phyloP scores from a whole-genome alignment of 345 rosid genomes.

The Clausena lansium region DNA sequence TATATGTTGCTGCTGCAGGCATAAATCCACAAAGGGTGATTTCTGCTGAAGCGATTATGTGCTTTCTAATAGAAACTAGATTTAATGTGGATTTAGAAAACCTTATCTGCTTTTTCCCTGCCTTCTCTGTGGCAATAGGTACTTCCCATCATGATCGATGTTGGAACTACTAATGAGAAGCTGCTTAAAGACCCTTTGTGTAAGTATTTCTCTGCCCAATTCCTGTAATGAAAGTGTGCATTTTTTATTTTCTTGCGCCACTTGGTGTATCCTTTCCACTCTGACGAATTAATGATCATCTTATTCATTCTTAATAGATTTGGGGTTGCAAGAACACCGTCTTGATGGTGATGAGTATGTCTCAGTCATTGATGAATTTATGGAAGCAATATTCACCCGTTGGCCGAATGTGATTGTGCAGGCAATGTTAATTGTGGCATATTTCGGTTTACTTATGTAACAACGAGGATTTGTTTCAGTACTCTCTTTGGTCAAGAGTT shows the following conservation, averaged over 20 bases:
- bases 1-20: conserved; percentile 99
- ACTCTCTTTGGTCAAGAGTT: conserved; percentile 6
- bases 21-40: conserved; percentile 96
- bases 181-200: conserved; percentile 81
- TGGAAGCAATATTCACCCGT: conserved; percentile 97
- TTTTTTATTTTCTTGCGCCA: not conserved
- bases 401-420: conserved; percentile 99
- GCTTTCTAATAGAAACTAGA: not conserved
- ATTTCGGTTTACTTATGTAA: conserved; percentile 16
- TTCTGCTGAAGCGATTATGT: not conserved
- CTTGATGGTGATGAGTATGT: conserved; percentile 81
- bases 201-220: conserved; percentile 40
- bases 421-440: conserved; percentile 36
- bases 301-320: conserved; percentile 49
- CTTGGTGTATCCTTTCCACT: not conserved
- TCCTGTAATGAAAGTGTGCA: not conserved
- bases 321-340: conserved; percentile 92
- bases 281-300: conserved; percentile 2
- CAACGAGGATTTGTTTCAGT: not conserved
- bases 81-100: not conserved
- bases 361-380: conserved; percentile 81
- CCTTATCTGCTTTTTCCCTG: not conserved
- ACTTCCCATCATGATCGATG: conserved; percentile 98
- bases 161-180: conserved; percentile 96
- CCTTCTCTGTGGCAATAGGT: conserved; percentile 46